phyloP scores from a whole-genome alignment of 192 early-diverging fungal species.

The Glomus cerebriforme region DNA sequence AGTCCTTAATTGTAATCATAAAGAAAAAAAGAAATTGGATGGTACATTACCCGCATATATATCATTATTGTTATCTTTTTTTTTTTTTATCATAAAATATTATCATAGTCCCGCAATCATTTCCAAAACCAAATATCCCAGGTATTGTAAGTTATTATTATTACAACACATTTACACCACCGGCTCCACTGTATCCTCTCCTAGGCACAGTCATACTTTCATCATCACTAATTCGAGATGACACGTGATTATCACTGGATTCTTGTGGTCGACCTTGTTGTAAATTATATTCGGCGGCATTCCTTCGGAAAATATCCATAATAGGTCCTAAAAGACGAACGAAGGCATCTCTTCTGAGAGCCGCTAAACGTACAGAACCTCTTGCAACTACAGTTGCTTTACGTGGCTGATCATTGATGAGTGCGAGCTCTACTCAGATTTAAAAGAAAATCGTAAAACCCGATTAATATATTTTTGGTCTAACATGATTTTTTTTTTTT shows the following conservation, averaged over 20 bases:
- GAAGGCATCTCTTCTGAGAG: conserved; percentile 67
- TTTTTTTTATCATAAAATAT: not conserved
- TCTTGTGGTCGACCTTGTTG: not conserved
- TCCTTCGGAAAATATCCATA: conserved; percentile 67
- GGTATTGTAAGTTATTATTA: conserved; percentile 10
- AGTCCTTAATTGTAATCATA: not conserved
- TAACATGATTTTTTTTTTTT: not conserved
- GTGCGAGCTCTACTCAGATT: conserved; percentile 57
- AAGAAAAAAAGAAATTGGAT: not conserved
- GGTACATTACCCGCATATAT: conserved; percentile 4
- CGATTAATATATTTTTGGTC: not conserved
- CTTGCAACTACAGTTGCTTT: conserved; percentile 62
- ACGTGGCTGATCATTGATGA: conserved; percentile 64
- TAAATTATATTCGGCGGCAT: conserved; percentile 56
- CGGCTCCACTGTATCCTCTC: conserved; percentile 31
- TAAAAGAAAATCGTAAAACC: not conserved
- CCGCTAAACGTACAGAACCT: conserved; percentile 63
- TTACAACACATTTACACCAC: conserved; percentile 33
- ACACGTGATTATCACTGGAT: not conserved
- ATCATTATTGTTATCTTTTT: not conserved
- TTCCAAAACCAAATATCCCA: conserved; percentile 31
- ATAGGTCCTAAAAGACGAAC: conserved; percentile 63
- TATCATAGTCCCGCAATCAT: conserved; percentile 13
- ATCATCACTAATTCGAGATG: not conserved
- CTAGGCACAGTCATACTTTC: conserved; percentile 14